Evolutionary conservation across 805 yeast genomes (phyloP), one percentile per base, ranked within the genome.

Genomic region (Yarrowia porcina): DNA sequence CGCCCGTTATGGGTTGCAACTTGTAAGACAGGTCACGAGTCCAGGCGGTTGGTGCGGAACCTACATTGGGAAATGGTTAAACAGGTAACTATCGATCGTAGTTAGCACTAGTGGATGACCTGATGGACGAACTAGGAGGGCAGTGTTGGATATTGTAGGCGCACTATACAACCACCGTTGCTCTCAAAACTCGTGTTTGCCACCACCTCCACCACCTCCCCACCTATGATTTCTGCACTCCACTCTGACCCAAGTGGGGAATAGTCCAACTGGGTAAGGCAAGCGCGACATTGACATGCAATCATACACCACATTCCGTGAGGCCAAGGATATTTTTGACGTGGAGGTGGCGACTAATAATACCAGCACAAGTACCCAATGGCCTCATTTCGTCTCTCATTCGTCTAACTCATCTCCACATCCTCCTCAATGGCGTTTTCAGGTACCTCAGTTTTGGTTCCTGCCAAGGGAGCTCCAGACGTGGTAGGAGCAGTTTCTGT

Each of bases 361-460:
- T 17, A 27, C 45, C n/a, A 9, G 12, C 17, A n/a, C n/a, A n/a
- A n/a, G n/a, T n/a, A n/a, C n/a, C n/a, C n/a, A n/a, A n/a, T n/a
- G n/a, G n/a, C n/a, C n/a, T n/a, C n/a, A n/a, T n/a, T n/a, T n/a
- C n/a, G n/a, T n/a, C n/a, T n/a, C n/a, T n/a, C n/a, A n/a, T n/a
- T n/a, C 12, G 17, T 18, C 8, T 25, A 52, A 28, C 59, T 59
- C 50, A 41, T 63, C 38, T 63, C 63, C 8, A 42, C 36, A 10
- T 56, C 63, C 28, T 56, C 63, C 10, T 57, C 64, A 32, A 63
- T 63, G 32, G 61, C 64, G 20, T 54, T 39, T 18, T 61, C 64
- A 17, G 61, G 61, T 13, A 52, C 64, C 23, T 49, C 61, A 12
- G 59, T 63, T 21, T 59, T 52, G 27, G 56, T 32, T 8, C 60